Percentiles rank a stretch among this genome's conserved stretches.
phyloP scores from a whole-genome alignment of 768 basidiomycete genomes.

The Termitomyces sp. region DNA sequence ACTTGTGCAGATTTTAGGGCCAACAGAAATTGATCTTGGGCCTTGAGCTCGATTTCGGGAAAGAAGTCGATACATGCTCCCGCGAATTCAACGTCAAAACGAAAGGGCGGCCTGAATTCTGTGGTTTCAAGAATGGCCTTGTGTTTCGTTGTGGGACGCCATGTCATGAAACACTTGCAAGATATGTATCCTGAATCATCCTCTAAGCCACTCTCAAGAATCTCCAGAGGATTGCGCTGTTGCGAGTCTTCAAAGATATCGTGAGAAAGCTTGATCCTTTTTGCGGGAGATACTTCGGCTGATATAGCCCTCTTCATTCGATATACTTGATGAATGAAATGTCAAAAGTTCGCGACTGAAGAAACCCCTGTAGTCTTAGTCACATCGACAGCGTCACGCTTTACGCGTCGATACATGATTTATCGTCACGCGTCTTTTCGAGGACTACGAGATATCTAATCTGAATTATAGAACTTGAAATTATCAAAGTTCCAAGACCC shows the following conservation, averaged over 20 bases:
- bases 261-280: constrained; percentile 5
- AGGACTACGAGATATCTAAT: too few species aligned
- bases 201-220: constrained; percentile 20
- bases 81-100: constrained; percentile 34
- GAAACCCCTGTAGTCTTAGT: neutral
- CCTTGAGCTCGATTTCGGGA: constrained; percentile 30
- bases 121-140: constrained; percentile 26
- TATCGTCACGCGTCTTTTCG: too few species aligned
- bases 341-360: too few species aligned
- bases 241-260: constrained; percentile 17
- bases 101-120: constrained; percentile 18
- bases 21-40: constrained; percentile 39
- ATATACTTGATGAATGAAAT: neutral
- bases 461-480: too few species aligned
- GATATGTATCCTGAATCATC: constrained; percentile 34
- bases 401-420: neutral
- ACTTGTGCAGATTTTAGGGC: constrained; percentile 39
- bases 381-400: neutral
- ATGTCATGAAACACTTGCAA: constrained; percentile 40
- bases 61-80: constrained; percentile 26
- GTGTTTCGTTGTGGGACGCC: constrained; percentile 26
- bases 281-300: neutral
- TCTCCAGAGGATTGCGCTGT: constrained; percentile 24
- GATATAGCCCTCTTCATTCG: constrained; percentile 9
- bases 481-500: too few species aligned